Base-by-base conservation (phyloP, 2,329 filamentous ascomycete genomes). In the Stromatinia cepivora region DNA sequence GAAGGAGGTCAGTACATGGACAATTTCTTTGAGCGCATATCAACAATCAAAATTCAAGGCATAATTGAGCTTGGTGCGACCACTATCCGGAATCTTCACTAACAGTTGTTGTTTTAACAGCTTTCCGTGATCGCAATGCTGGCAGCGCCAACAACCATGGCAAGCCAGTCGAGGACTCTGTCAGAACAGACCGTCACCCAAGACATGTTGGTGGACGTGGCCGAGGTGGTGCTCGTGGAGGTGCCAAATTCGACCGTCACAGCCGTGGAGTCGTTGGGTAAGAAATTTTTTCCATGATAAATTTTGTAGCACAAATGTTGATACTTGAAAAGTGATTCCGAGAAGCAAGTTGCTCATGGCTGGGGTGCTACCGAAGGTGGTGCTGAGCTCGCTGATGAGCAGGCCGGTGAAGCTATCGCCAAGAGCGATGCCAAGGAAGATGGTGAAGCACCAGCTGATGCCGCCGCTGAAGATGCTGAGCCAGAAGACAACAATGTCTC, bases 361-460 rank as follows among this genome's bases (percentile, higher is more conserved):
- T 98, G 94, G 93, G 95, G 94, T 77, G 90, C 88, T 79, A 86
- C 87, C 76, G 91, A 92, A 79, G 95, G 93, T 78, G 84, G 90
- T 72, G 91, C 91, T 79, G 93, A 96, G 84, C 89, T 91, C 83
- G 91, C 91, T 79, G 95, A 98, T 78, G 95, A 98, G 87, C 88
- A 92, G 82, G 93, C 91, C 76, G 95, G 91, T 77, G 93, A 96
- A 81, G 90, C 88, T 77, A 96, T 97, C 76, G 95, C 95, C 75
- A 87, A 92, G 82, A 84, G 86, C 74, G 94, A 98, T 79, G 87
- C 92, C 83, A 93, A 91, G 83, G 91, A 93, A 72, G 87, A 84
- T 73, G 82, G 81, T 79, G 80, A 78, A 72, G 80, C 82, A 73
- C 74, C 73, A 63, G 73, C 69, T 62, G 74, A 66, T 5, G 34